Percentiles rank a stretch among this genome's conserved stretches.
phyloP scores from a whole-genome alignment of 2,329 filamentous ascomycete genomes.

The Xylariaceae sp. region DNA sequence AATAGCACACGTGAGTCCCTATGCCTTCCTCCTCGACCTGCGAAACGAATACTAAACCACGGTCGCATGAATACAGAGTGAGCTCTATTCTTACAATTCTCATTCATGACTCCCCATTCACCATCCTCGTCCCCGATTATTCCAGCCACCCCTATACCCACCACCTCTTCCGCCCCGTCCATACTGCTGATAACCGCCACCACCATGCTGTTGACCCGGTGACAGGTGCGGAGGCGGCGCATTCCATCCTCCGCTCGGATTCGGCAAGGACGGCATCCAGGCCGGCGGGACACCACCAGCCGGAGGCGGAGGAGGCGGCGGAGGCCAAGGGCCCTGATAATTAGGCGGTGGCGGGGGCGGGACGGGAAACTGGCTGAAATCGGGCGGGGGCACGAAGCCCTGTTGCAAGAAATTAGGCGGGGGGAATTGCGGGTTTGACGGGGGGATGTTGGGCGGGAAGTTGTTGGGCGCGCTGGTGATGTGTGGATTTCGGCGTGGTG shows the following conservation, averaged over 20 bases:
- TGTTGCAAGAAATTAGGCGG: constrained; percentile 22
- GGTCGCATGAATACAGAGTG: constrained; percentile 10
- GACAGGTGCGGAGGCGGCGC: constrained; percentile 25
- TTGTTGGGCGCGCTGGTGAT: constrained; percentile 14
- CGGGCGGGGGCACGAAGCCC: constrained; percentile 19
- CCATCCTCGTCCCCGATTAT: constrained; percentile 28
- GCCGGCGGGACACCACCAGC: constrained; percentile 21
- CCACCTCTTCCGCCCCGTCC: constrained; percentile 31
- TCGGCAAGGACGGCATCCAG: constrained; percentile 25
- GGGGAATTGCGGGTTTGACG: constrained; percentile 22
- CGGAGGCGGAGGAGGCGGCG: constrained; percentile 24
- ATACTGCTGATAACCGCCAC: constrained; percentile 27
- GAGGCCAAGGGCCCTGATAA: constrained; percentile 24
- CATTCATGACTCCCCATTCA: constrained; percentile 6
- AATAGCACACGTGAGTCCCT: too few relatives aligned
- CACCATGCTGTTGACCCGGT: constrained; percentile 18
- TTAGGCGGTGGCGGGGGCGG: constrained; percentile 29
- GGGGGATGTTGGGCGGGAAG: constrained; percentile 7
- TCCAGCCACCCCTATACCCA: constrained; percentile 29
- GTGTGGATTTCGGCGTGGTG: constrained; percentile 9
- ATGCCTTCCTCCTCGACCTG: too few relatives aligned
- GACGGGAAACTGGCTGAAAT: constrained; percentile 24
- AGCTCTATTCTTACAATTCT: background rate
- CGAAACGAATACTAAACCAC: background rate
- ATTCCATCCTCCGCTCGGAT: constrained; percentile 17